Base-by-base conservation (phyloP, 2,329 filamentous ascomycete species). In the Penicillium sp. region DNA sequence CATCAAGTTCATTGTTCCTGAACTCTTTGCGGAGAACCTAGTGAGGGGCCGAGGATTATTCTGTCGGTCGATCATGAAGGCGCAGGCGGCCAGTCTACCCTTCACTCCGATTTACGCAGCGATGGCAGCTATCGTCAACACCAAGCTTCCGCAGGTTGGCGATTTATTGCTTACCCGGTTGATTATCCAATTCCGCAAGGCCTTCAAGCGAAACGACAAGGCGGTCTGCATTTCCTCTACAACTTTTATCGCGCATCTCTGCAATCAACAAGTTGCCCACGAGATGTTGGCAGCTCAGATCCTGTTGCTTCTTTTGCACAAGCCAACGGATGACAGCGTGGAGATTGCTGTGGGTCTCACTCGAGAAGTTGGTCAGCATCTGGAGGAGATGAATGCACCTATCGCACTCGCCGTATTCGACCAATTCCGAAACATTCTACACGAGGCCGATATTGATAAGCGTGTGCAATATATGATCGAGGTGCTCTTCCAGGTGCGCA, bases 391-490 rank as follows among this genome's bases (percentile, higher is more conserved):
- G 89, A 94, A 88, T 64, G 80, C 83, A 1, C 80, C 87, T 10
- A 95, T 97, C 62, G 84, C 89, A 28, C 80, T 91, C 57, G 87
- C 85, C 22, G 88, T 98, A 7, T 98, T 95, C 64, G 93, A 98
- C 64, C 90, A 95, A 68, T 95, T 98, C 75, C 78, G 93, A 60
- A 91, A 85, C 61, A 96, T 97, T 56, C 75, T 98, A 8, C 91
- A 98, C 72, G 93, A 98, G 69, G 89, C 89, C 39, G 90, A 93
- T 64, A 95, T 98, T 67, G 91, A 97, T 66, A 96, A 95, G 76
- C 81, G 93, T 57, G 90, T 91, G n/a, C 93, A 98, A 72, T 98
- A 97, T 71, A 95, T 95, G 87, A 91, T 98, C 50, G 93, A 98
- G 69, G 93, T 97, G 6, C 73, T 98, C 38, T 98, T 98, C 68